Percentiles rank a stretch among this genome's conserved stretches.
Conservation (phyloP, 2,329 filamentous ascomycete genomes). For the Paecilomyces formosus region DNA sequence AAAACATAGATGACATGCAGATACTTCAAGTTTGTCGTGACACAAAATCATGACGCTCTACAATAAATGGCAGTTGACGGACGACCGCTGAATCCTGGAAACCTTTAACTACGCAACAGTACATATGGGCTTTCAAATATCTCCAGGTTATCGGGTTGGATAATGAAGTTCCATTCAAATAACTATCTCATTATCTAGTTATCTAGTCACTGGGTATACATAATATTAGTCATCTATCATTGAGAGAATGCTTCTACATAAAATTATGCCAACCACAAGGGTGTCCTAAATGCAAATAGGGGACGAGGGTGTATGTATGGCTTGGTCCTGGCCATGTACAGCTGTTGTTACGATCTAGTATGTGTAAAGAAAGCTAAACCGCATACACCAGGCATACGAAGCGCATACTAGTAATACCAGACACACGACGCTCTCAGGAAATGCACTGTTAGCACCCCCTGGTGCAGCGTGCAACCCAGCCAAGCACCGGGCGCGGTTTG, state of each 20-base stretch:
- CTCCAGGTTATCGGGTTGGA: neutral
- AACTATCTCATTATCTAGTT: too few relatives aligned
- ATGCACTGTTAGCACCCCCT: neutral
- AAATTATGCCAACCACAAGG: neutral
- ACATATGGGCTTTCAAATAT: too few relatives aligned
- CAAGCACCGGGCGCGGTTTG: neutral
- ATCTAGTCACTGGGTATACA: too few relatives aligned
- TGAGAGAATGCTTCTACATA: neutral
- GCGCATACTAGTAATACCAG: neutral
- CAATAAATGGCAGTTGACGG: too few relatives aligned
- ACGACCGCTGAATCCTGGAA: too few relatives aligned
- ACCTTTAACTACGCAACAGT: too few relatives aligned
- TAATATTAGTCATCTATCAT: too few relatives aligned
- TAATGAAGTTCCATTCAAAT: neutral
- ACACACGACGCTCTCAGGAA: neutral
- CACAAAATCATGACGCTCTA: too few relatives aligned
- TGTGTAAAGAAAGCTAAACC: neutral
- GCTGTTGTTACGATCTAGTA: neutral
- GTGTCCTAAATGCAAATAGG: neutral
- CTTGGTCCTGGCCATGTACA: neutral
- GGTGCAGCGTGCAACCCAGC: neutral
- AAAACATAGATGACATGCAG: too few relatives aligned
- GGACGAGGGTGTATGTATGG: neutral
- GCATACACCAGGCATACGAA: neutral
- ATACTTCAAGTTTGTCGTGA: too few relatives aligned